phyloP scores from a whole-genome alignment of 2,329 filamentous ascomycete species.

The Alternaria alternata region DNA sequence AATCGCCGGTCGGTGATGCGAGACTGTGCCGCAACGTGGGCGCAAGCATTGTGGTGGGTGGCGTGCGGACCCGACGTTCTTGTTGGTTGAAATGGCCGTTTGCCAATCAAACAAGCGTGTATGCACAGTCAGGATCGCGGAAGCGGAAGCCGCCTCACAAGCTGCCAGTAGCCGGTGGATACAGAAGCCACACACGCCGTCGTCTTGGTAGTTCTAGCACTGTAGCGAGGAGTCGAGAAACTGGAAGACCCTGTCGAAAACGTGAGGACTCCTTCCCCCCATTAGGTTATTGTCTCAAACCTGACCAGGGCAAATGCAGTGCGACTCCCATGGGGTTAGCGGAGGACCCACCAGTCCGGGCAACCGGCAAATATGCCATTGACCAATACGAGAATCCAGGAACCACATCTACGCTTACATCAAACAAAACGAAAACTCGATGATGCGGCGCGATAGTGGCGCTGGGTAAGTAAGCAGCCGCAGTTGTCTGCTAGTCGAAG shows the following conservation, averaged over 20 bases:
- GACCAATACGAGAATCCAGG: background rate
- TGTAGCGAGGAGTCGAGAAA: conserved; percentile 5
- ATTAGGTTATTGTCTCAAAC: conserved; percentile 7
- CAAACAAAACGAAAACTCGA: background rate
- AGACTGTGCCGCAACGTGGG: background rate
- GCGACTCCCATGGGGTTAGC: conserved; percentile 3
- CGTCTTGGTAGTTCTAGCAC: conserved; percentile 1
- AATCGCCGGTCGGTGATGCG: background rate
- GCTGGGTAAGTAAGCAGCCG: background rate
- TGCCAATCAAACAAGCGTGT: conserved; percentile 3
- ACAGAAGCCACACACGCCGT: conserved; percentile 4
- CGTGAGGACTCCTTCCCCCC: background rate
- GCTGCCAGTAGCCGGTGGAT: conserved; percentile 1
- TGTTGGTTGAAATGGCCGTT: background rate
- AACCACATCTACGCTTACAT: background rate
- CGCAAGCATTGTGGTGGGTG: conserved; percentile 5
- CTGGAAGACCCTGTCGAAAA: conserved; percentile 1
- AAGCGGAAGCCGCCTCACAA: conserved; percentile 8
- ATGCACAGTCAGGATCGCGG: conserved; percentile 6
- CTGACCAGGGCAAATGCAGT: conserved; percentile 12
- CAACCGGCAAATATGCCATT: background rate
- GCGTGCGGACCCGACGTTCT: conserved; percentile 5
- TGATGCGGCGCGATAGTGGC: background rate
- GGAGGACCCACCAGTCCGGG: background rate
- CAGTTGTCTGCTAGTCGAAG: background rate